Base-by-base conservation (phyloP, 768 basidiomycete genomes). In the Hygrocybe coccinea region DNA sequence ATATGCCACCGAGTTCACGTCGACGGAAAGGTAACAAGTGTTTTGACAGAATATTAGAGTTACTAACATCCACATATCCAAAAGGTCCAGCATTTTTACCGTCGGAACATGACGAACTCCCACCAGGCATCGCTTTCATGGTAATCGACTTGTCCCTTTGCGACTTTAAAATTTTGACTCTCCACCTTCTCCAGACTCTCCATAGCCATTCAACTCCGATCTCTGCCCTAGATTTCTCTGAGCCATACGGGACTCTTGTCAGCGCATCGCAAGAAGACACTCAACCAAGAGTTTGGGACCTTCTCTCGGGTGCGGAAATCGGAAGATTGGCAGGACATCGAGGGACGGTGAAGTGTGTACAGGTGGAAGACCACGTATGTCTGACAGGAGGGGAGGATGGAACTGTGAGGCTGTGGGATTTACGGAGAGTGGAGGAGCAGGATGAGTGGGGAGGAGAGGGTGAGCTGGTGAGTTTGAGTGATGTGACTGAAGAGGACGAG, bases 121-220 rank as follows among this genome's bases (percentile, higher is more conserved):
- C 97, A 8, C 82, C 86, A 7, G 93, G 92, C 1, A 84, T 98
- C 5, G 97, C 95, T 11, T 99, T 99, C 73, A 98, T 99, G 95
- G 92, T 91, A 71, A 61, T 63, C 62, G 25, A 38, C 45, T 45
- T 38, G 22, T 53, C 5, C 15, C 55, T 9, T 51, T 38, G 52
- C 50, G 33, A 38, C 34, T n/a, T 29, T n/a, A 19, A 25, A 45
- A 19, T 5, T 2, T 46, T 12, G 21, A 41, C 19, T 29, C 41
- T 50, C 10, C 50, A 19, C 34, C 39, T 50, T 24, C 37, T 50
- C 0, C 67, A 95, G 91, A 91, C 92, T 2, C 77, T 98, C 33
- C 79, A 86, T 39, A 83, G 83, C 47, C 95, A 97, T 62, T 77
- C 82, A 1, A 84, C 85, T 0, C 88, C 91, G 0, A 85, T 99